Base-by-base conservation (phyloP, 345 rosid genomes). In the Salix caprea region DNA sequence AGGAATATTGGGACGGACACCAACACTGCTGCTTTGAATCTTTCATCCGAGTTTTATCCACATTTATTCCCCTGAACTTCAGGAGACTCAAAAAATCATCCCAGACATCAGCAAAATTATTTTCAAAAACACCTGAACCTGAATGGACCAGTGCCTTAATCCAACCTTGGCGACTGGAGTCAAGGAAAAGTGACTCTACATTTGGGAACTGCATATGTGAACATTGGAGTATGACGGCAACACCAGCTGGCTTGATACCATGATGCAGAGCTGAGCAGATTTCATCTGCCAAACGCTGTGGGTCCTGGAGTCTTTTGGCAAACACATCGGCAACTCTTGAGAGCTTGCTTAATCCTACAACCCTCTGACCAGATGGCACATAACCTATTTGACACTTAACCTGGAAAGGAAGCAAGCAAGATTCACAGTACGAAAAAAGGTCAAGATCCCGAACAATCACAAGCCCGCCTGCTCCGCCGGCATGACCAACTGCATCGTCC, bases 341-440 rank as follows among this genome's bases (percentile, higher is more conserved):
- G 79, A 94, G 89, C 84, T 96, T 96, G 88, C 99, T 96, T 69
- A 96, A 83, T 72, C 99, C 98, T 34, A 96, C 82, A 30, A 96
- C 98, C 44, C 84, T 86, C 67, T 91, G 87, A 37, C 92, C 90
- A 6, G 91, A 87, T 19, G 99, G 97, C 75, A 96, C 91, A 85
- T 94, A 96, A 74, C 97, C 97, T 1, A 96, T 80, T 77, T 94
- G 98, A 70, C 97, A 94, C 78, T 85, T 90, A 39, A 96, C 85
- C 71, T 94, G 97, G 78, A 96, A 91, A 0, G 99, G 98, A 46
- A 91, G 93, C 91, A 96, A 81, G 86, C 99, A 96, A 34, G 93
- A 88, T 76, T 94, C 97, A 6, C 97, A 96, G 73, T 88, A 94
- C 30, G 98, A 94, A 89, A 90, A 96, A 24, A 89, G 88, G 69